Percentiles rank a stretch among this genome's conserved stretches.
Conservation (phyloP, 2,329 filamentous ascomycete species). For the Fonsecaea pedrosoi region DNA sequence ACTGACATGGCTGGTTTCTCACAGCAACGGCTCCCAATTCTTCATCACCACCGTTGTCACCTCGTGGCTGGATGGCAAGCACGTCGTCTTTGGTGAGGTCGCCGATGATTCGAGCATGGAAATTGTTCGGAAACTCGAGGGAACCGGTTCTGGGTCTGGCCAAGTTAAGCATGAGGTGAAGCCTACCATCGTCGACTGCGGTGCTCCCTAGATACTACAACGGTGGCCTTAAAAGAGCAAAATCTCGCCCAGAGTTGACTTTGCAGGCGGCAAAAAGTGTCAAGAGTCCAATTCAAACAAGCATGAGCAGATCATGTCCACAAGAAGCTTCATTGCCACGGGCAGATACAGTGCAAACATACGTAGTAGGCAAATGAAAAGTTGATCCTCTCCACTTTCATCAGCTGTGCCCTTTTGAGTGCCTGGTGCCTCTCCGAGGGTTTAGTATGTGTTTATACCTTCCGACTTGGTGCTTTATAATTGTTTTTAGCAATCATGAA, state of each 20-base stretch:
- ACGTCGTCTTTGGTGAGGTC: constrained; percentile 73
- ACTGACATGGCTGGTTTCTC: constrained; percentile 19
- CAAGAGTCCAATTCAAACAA: constrained; percentile 18
- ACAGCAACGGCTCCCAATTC: constrained; percentile 74
- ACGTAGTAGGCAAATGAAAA: constrained; percentile 34
- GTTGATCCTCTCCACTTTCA: constrained; percentile 25
- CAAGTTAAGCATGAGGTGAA: constrained; percentile 58
- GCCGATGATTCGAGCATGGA: constrained; percentile 61
- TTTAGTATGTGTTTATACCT: neutral
- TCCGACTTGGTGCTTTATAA: too few species aligned
- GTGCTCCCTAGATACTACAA: constrained; percentile 40
- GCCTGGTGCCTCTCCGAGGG: neutral
- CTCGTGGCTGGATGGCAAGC: constrained; percentile 71
- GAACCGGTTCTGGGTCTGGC: constrained; percentile 62
- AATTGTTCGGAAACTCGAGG: constrained; percentile 66
- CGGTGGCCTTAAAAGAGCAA: constrained; percentile 4
- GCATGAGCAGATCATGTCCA: constrained; percentile 16
- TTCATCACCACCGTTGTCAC: constrained; percentile 74
- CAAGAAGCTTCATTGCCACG: constrained; percentile 24
- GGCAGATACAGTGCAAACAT: constrained; percentile 18
- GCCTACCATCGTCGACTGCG: constrained; percentile 62
- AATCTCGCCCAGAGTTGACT: constrained; percentile 1
- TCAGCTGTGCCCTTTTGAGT: neutral
- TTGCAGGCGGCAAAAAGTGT: constrained; percentile 14
- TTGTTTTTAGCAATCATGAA: neutral